A percentile compares a stretch with the other conserved stretches of the same genome.
phyloP scores from a whole-genome alignment of 2,329 filamentous ascomycete genomes.

The Nectriaceae sp. region DNA sequence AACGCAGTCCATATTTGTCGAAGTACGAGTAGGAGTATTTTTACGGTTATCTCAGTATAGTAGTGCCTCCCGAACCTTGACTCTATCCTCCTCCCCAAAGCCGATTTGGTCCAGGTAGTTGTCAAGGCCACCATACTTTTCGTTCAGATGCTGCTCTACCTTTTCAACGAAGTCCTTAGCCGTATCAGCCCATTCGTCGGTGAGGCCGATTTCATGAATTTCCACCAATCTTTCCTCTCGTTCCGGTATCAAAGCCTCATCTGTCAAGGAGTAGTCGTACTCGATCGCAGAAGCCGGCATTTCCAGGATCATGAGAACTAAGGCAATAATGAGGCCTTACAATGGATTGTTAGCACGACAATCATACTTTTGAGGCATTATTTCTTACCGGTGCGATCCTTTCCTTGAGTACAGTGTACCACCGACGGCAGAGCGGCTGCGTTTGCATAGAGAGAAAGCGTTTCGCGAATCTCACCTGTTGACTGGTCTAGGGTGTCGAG shows the following conservation, averaged over 20 bases:
- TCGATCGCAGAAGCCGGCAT: conserved; percentile 62
- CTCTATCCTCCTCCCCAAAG: conserved; percentile 48
- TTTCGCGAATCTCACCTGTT: conserved; percentile 56
- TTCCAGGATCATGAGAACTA: conserved; percentile 66
- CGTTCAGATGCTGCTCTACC: conserved; percentile 58
- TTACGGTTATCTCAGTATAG: conserved; percentile 43
- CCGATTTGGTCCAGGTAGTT: conserved; percentile 67
- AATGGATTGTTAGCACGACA: background rate
- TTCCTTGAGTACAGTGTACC: conserved; percentile 86
- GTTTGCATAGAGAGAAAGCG: conserved; percentile 32
- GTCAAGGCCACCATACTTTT: conserved; percentile 65
- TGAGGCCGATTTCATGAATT: conserved; percentile 69
- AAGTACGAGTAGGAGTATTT: background rate
- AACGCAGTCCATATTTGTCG: background rate
- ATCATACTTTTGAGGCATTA: background rate
- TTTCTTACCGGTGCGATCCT: conserved; percentile 61
- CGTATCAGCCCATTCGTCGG: conserved; percentile 72
- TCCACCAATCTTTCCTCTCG: conserved; percentile 66
- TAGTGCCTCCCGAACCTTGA: conserved; percentile 42
- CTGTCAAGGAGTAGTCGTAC: conserved; percentile 71
- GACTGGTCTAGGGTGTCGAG: conserved; percentile 70
- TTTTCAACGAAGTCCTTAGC: conserved; percentile 63
- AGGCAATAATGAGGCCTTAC: conserved; percentile 69
- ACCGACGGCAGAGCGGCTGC: conserved; percentile 61
- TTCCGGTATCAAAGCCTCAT: conserved; percentile 60